Evolutionary conservation across 768 basidiomycete species (phyloP), one percentile per base, ranked within the genome.

Genomic region (Kwoniella dejecticola): DNA sequence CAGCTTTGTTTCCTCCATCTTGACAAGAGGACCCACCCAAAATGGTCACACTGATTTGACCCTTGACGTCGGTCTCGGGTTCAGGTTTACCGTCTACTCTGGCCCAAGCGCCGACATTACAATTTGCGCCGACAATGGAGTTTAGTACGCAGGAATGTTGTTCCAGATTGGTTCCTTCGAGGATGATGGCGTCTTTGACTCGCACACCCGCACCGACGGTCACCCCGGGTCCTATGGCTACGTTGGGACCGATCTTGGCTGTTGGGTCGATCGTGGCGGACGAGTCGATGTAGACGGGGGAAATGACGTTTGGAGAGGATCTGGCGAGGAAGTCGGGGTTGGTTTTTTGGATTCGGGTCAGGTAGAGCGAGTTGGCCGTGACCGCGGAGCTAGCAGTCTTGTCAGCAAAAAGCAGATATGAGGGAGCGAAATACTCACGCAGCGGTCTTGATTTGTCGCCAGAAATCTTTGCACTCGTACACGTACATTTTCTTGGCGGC

Each of bases 371-470:
- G 26, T 79, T 80, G 24, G 82, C 82, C 2, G 81, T 80, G n/a
- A 82, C 75, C 31, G 82, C 81, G 33, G 80, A 81, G n/a, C 79
- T 80, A 40, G 17, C 23, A 5, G 13, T 30, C n/a, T n/a, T n/a
- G n/a, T 26, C 11, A 19, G 21, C 8, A n/a, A 40, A 17, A n/a
- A 13, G 7, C 17, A 26, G 24, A 45, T 23, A 26, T 3, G 1
- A 29, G 41, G 17, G 31, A 24, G 26, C 21, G 38, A 21, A 24
- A 7, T 38, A 75, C 77, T 54, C 50, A 80, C 76, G 79, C 81
- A 31, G 81, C 81, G 10, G 76, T 76, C 77, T 82, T 82, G 74
- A 82, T 81, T 63, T 81, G 81, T 7, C 78, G 66, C 81, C 81
- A 82, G 64, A 80, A 80, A 33, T 79, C 74, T 15, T 63, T 73